These are phyloP conservation scores for Lactarius tabidus DNA, from an alignment of 768 basidiomycete genomes.

Conservation along the genomic window DNA sequence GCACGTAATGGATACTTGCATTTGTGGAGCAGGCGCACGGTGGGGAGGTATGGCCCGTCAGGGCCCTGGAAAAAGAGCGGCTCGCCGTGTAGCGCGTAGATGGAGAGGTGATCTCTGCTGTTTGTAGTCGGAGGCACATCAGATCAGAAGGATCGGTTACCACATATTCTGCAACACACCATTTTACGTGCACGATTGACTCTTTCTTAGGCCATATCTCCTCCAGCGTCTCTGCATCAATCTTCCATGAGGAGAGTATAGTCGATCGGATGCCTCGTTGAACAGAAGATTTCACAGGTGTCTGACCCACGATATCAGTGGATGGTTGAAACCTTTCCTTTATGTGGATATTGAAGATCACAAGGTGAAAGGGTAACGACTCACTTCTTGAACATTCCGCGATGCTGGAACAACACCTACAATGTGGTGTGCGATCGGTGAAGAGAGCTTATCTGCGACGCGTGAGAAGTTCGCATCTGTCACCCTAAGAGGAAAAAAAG, in stretches of 20 bases:
- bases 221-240: conserved; percentile 78
- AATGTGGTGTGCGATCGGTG: conserved; percentile 9
- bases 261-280: conserved; percentile 82
- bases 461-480: conserved; percentile 1
- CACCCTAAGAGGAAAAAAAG: background rate
- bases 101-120: conserved; percentile 93
- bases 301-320: conserved; percentile 84
- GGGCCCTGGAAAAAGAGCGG: conserved; percentile 96
- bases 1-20: conserved; percentile 46
- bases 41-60: conserved; percentile 90
- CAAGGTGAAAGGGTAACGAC: background rate
- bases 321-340: conserved; percentile 58
- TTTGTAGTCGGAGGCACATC: conserved; percentile 27
- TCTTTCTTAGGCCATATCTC: conserved; percentile 99
- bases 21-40: conserved; percentile 84
- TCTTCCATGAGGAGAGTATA: conserved; percentile 79
- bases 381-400: conserved; percentile 77
- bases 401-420: background rate
- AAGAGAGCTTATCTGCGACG: background rate
- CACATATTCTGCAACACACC: conserved; percentile 49
- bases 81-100: conserved; percentile 83
- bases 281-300: conserved; percentile 88
- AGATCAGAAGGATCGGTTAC: conserved; percentile 14
- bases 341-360: background rate
- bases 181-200: conserved; percentile 87